Percentiles rank a stretch among this genome's conserved stretches.
These are phyloP conservation scores for Hypoxylon intermedium DNA, from an alignment of 495 filamentous ascomycete species.

Conservation along the genomic window DNA sequence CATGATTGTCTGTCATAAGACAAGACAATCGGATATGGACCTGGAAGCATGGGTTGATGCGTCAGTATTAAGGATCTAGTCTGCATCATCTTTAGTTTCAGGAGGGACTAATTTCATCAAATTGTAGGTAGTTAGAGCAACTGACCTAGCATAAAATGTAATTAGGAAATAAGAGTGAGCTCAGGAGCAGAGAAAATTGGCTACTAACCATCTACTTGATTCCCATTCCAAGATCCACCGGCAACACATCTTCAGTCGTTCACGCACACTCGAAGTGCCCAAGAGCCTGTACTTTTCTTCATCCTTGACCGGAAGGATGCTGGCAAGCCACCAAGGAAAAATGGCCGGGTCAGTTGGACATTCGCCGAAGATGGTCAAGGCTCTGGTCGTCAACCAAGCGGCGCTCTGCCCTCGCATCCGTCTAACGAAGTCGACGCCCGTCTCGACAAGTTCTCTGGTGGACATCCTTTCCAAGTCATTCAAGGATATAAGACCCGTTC, in stretches of 20 bases:
- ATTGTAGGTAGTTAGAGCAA: background rate
- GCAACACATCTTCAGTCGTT: conserved; percentile 79
- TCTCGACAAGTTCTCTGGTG: conserved; percentile 70
- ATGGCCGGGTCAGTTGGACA: conserved; percentile 74
- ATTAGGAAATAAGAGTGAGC: background rate
- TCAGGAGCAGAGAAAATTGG: conserved; percentile 3
- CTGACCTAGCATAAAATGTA: background rate
- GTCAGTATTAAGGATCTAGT: conserved; percentile 27
- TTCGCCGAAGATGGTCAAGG: conserved; percentile 76
- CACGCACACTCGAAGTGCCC: conserved; percentile 73
- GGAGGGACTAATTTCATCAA: too few relatives aligned
- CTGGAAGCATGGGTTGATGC: conserved; percentile 22
- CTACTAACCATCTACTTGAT: conserved; percentile 71
- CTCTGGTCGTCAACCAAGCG: conserved; percentile 73
- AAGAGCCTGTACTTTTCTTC: conserved; percentile 81
- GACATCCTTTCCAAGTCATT: conserved; percentile 66
- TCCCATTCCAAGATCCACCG: conserved; percentile 78
- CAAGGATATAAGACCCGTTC: conserved; percentile 21
- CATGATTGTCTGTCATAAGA: conserved; percentile 25
- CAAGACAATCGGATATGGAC: conserved; percentile 40
- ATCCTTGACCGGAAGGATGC: conserved; percentile 76
- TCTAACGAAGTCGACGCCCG: conserved; percentile 69
- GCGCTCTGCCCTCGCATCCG: conserved; percentile 70
- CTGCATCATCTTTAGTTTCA: conserved; percentile 14
- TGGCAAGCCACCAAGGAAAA: conserved; percentile 93